These are phyloP conservation scores for Verticillium dahliae DNA, from an alignment of 2,329 filamentous ascomycete species.

Conservation along the genomic window DNA sequence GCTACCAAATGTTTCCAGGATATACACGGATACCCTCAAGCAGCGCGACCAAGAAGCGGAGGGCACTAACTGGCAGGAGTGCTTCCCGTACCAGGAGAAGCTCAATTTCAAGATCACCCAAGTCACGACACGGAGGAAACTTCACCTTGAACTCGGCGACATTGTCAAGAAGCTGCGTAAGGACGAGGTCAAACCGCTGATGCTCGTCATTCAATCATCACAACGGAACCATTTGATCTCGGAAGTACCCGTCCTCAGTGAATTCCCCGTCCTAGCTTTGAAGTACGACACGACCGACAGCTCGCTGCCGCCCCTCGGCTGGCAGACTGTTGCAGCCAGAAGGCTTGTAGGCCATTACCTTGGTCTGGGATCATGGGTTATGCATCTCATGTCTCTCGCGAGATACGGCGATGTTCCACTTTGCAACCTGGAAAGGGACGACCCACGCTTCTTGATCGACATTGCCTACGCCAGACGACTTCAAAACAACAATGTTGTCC, in stretches of 20 bases:
- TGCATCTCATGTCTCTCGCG: constrained; percentile 80
- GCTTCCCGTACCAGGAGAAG: constrained; percentile 81
- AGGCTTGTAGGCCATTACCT: constrained; percentile 85
- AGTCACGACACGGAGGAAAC: constrained; percentile 84
- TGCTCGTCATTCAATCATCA: constrained; percentile 87
- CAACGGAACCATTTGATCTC: constrained; percentile 75
- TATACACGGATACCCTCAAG: constrained; percentile 73
- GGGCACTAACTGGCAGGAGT: constrained; percentile 68
- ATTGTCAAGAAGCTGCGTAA: constrained; percentile 83
- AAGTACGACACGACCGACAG: constrained; percentile 79
- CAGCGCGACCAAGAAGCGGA: constrained; percentile 59
- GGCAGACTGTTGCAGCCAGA: constrained; percentile 85
- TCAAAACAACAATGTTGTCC: constrained; percentile 83
- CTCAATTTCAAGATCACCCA: constrained; percentile 81
- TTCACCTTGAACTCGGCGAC: constrained; percentile 81
- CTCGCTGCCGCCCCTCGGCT: constrained; percentile 83
- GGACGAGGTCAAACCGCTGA: constrained; percentile 72
- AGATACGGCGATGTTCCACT: constrained; percentile 91
- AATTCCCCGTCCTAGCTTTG: constrained; percentile 77
- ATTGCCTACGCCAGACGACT: constrained; percentile 87
- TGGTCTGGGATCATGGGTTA: constrained; percentile 85
- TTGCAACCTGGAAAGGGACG: constrained; percentile 91
- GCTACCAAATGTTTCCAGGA: constrained; percentile 81
- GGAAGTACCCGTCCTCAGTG: constrained; percentile 75
- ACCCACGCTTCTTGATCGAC: constrained; percentile 92